phyloP scores from a whole-genome alignment of 139 green algal species.

The Chlamydomonas applanata region DNA sequence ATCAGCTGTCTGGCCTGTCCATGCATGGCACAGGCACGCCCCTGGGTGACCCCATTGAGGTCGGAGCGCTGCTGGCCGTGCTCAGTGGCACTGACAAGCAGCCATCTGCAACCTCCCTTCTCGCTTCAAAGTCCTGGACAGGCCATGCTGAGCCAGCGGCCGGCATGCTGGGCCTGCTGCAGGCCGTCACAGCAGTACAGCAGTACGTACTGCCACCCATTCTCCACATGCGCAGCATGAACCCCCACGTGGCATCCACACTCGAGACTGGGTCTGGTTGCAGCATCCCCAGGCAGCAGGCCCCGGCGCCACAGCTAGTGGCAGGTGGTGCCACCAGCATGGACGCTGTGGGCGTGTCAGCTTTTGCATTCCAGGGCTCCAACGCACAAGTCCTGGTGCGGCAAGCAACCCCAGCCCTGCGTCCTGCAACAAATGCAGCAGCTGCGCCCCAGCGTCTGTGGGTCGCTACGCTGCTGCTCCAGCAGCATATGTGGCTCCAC shows the following conservation, averaged over 20 bases:
- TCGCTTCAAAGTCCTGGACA: slow-evolving; percentile 66
- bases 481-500: background rate
- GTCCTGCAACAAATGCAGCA: too few relatives aligned
- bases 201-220: slow-evolving; percentile 31
- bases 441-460: background rate
- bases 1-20: slow-evolving; percentile 47
- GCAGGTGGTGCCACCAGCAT: too few relatives aligned
- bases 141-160: slow-evolving; percentile 69
- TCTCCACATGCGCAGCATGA: slow-evolving; percentile 60
- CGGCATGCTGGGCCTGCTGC: slow-evolving; percentile 59
- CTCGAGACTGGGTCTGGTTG: slow-evolving; percentile 2
- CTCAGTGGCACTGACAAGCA: too few relatives aligned
- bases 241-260: slow-evolving; percentile 46
- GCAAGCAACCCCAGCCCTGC: background rate
- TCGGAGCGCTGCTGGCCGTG: slow-evolving; percentile 43
- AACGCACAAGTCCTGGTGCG: slow-evolving; percentile 68
- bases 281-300: slow-evolving; percentile 8
- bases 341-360: too few relatives aligned
- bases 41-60: slow-evolving; percentile 85
- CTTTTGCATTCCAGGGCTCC: slow-evolving; percentile 60
- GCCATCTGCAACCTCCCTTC: slow-evolving; percentile 34
- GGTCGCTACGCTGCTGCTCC: background rate
- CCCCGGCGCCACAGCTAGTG: background rate
- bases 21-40: slow-evolving; percentile 79
- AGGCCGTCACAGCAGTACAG: slow-evolving; percentile 23